These are phyloP conservation scores for Eimeria praecox DNA, from an alignment of 169 alveolate genomes.

Conservation along the genomic window DNA sequence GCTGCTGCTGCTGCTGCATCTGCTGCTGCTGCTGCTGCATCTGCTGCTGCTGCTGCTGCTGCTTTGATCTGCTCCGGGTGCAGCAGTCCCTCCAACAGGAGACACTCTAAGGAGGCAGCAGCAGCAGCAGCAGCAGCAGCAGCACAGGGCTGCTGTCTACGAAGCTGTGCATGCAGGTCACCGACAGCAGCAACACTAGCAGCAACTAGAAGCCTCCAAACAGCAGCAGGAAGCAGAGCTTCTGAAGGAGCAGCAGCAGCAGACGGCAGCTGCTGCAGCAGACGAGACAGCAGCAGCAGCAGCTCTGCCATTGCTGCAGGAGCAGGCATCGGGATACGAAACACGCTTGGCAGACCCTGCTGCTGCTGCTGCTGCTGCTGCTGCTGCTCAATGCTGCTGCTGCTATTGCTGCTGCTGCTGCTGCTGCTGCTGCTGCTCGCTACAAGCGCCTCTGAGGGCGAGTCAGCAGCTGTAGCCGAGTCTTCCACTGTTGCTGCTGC, in stretches of 20 bases:
- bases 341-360: conserved; percentile 34
- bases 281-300: conserved; percentile 28
- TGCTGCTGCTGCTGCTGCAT: conserved; percentile 29
- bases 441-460: neutral
- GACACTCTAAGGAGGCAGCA: neutral
- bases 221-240: conserved; percentile 1
- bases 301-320: conserved; percentile 14
- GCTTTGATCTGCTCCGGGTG: neutral
- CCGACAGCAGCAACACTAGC: conserved; percentile 15
- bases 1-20: conserved; percentile 44
- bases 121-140: conserved; percentile 55
- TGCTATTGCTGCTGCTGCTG: conserved; percentile 17
- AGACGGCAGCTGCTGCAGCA: conserved; percentile 37
- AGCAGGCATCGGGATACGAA: neutral
- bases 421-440: conserved; percentile 30
- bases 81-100: neutral
- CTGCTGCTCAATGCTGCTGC: conserved; percentile 34
- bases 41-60: conserved; percentile 53
- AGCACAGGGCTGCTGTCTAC: neutral
- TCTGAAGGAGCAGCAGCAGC: conserved; percentile 12
- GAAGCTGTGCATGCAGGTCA: neutral
- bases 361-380: conserved; percentile 25
- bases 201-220: conserved; percentile 15
- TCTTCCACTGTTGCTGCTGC: neutral
- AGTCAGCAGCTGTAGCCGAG: neutral